Percentiles rank a stretch among this genome's conserved stretches.
These are phyloP conservation scores for Epicoccum sorghinum DNA, from an alignment of 2,329 filamentous ascomycete species.

Conservation along the genomic window DNA sequence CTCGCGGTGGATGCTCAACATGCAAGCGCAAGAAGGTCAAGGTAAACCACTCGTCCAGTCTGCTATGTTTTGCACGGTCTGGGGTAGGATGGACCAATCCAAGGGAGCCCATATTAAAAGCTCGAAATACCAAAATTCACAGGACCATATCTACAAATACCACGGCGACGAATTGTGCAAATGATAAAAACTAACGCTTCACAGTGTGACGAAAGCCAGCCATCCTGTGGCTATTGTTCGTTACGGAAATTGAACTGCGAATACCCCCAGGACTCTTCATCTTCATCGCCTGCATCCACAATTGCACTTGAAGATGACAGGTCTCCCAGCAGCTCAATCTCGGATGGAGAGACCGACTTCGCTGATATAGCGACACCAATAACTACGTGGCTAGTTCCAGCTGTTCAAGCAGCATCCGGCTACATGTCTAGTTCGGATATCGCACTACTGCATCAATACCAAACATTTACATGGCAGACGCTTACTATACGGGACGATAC, in stretches of 20 bases:
- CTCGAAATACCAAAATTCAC: no score
- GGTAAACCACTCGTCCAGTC: slow-evolving; percentile 17
- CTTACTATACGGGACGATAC: slow-evolving; percentile 31
- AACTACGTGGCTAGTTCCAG: slow-evolving; percentile 24
- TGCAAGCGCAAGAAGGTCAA: slow-evolving; percentile 46
- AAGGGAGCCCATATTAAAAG: no score
- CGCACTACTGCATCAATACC: slow-evolving; percentile 36
- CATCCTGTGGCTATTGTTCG: slow-evolving; percentile 36
- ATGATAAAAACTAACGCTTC: slow-evolving; percentile 1
- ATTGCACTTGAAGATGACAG: neutral
- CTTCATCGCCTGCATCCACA: slow-evolving; percentile 6
- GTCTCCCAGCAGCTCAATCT: neutral
- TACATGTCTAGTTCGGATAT: slow-evolving; percentile 27
- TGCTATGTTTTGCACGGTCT: neutral
- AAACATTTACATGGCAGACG: slow-evolving; percentile 28
- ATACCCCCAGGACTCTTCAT: slow-evolving; percentile 24
- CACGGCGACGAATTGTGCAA: neutral
- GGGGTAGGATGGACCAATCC: no score
- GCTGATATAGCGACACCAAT: slow-evolving; percentile 14
- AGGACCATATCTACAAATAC: no score
- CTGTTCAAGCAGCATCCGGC: slow-evolving; percentile 27
- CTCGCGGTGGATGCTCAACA: slow-evolving; percentile 36
- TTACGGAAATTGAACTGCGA: slow-evolving; percentile 32
- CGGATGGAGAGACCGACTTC: slow-evolving; percentile 19
- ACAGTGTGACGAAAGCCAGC: slow-evolving; percentile 41